phyloP scores from a whole-genome alignment of 768 basidiomycete species.

The Stropharia rugosoannulata region DNA sequence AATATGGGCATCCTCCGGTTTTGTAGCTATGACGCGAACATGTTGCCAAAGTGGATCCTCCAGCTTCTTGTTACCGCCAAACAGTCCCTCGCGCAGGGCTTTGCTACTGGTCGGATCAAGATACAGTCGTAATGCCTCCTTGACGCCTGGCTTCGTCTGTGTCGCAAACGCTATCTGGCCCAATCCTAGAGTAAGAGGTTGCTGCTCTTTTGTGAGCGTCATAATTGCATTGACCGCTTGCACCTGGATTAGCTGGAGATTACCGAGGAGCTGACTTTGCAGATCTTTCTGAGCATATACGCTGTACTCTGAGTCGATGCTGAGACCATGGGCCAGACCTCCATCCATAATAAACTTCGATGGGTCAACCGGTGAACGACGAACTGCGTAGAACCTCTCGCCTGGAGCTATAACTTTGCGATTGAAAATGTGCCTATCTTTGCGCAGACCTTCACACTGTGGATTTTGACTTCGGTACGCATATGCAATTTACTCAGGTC shows the following conservation, averaged over 20 bases:
- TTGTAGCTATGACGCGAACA: not conserved
- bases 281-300: not conserved
- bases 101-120: not conserved
- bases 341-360: not conserved
- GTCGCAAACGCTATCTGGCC: not conserved
- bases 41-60: not conserved
- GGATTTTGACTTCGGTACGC: not conserved
- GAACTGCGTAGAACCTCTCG: not conserved
- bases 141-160: not conserved
- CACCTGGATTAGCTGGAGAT: not conserved
- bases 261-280: not conserved
- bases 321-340: not conserved
- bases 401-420: not conserved
- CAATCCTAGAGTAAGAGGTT: not conserved
- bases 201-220: not conserved
- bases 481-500: not conserved
- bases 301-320: not conserved
- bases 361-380: not conserved
- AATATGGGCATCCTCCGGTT: not conserved
- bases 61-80: not conserved
- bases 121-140: not conserved
- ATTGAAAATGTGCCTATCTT: not conserved
- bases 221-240: not conserved
- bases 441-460: slow-evolving; percentile 2
- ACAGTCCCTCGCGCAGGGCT: not conserved